Percentiles rank a stretch among this genome's conserved stretches.
Evolutionary conservation across 148 eudicot genomes (phyloP).

Genomic region (Fagopyrum homotropicum): DNA sequence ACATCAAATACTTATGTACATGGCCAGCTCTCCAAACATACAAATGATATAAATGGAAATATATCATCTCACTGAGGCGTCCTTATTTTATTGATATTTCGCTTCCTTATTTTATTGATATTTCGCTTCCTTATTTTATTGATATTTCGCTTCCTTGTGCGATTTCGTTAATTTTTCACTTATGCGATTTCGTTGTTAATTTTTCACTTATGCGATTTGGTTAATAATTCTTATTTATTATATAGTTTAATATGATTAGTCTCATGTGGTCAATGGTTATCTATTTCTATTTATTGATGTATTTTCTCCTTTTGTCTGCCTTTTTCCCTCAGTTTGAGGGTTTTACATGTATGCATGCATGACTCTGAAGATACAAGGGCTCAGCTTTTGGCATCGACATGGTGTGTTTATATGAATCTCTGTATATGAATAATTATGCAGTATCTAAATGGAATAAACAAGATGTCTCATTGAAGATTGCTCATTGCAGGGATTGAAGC

Average conservation of each 20-base stretch:
- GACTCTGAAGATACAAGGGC: too few relatives aligned
- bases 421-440: too few relatives aligned
- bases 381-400: too few relatives aligned
- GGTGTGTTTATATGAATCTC: too few relatives aligned
- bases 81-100: neutral
- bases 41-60: neutral
- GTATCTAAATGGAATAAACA: too few relatives aligned
- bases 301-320: neutral
- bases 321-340: neutral
- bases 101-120: neutral
- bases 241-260: neutral
- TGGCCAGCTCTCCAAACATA: neutral
- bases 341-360: too few relatives aligned
- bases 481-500: neutral
- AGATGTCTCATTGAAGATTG: neutral
- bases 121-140: neutral
- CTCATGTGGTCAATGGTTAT: neutral
- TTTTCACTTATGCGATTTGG: neutral
- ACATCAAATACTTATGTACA: neutral
- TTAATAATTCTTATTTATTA: too few relatives aligned
- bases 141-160: neutral
- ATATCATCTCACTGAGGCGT: neutral
- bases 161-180: too few relatives aligned
- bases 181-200: neutral
- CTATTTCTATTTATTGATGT: neutral